Evolutionary conservation across 805 yeast genomes (phyloP), one percentile per base, ranked within the genome.

Genomic region (Candida nemodendra): DNA sequence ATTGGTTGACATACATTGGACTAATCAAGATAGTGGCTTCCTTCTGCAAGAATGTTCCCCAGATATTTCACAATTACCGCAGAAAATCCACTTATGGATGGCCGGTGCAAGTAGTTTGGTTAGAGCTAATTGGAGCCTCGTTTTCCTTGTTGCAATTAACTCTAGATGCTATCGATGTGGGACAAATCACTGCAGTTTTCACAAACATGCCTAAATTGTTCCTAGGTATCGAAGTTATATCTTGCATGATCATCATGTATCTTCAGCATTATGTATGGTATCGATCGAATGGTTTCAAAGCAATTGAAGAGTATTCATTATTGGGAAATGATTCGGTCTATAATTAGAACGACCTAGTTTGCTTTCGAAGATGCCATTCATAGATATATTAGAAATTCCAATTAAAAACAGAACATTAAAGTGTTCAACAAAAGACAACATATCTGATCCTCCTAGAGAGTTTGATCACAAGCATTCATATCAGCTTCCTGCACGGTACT

Each of bases 81-180:
- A 36, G 57, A 25, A 49, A 47, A 35, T 51, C 56, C 8, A 53
- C 57, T 1, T 46, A 47, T 27, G 56, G 56, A 5, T 53, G 57
- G 57, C 57, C 57, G 7, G 49, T 53, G 9, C 36, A 42, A 30
- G 46, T 47, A 41, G 44, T 51, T 14, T 47, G 46, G 35, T 34
- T 53, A 3, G 53, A 53, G 27, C 29, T 39, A 4, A 13, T 17
- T n/a, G 58, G 58, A 4, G 54, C 53, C 2, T 23, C 36, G 2
- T 36, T 53, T 3, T 51, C 58, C 2, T 32, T 53, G 11, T 15
- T 41, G 5, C 55, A 51, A 32, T 32, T 53, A 17, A 14, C 32
- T 11, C 13, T 47, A 18, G 55, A 53, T 34, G 54, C 50, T 9
- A 14, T 31, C 4, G 38, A 32, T 11, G 32, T 27, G 6, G 41